These are phyloP conservation scores for Piper longum DNA, from an alignment of 164 flowering plant species.

Conservation along the genomic window DNA sequence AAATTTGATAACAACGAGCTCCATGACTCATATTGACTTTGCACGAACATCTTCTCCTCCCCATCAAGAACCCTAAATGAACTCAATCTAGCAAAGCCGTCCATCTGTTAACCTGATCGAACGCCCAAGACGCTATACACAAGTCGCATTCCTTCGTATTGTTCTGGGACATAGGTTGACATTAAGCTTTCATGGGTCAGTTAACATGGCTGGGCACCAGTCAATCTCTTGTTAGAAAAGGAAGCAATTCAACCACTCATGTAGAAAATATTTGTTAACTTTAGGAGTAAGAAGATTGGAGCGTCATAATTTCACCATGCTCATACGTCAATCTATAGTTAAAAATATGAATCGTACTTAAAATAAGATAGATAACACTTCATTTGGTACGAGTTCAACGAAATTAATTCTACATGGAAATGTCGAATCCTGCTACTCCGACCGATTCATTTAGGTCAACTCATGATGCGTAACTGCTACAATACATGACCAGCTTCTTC, in stretches of 20 bases:
- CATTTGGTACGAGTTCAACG: too few species aligned
- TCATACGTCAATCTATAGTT: background rate
- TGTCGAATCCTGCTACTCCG: too few species aligned
- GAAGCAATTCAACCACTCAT: conserved; percentile 5
- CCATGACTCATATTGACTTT: conserved; percentile 4
- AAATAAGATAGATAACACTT: too few species aligned
- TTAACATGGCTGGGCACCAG: conserved; percentile 1
- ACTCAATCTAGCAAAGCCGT: background rate
- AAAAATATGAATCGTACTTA: background rate
- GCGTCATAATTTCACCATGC: background rate
- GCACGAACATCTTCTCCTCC: conserved; percentile 1
- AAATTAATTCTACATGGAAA: too few species aligned
- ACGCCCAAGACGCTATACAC: background rate
- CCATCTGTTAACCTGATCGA: background rate
- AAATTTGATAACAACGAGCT: conserved; percentile 4
- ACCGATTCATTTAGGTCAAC: too few species aligned
- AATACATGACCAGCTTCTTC: too few species aligned
- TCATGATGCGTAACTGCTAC: too few species aligned
- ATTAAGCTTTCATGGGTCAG: conserved; percentile 2
- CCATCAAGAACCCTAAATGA: background rate
- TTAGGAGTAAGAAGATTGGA: background rate
- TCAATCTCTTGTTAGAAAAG: conserved; percentile 9
- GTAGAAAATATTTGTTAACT: background rate
- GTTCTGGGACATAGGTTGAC: background rate
- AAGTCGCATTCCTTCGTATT: background rate